Conservation (phyloP, 768 basidiomycete genomes). For the Trametes maxima region DNA sequence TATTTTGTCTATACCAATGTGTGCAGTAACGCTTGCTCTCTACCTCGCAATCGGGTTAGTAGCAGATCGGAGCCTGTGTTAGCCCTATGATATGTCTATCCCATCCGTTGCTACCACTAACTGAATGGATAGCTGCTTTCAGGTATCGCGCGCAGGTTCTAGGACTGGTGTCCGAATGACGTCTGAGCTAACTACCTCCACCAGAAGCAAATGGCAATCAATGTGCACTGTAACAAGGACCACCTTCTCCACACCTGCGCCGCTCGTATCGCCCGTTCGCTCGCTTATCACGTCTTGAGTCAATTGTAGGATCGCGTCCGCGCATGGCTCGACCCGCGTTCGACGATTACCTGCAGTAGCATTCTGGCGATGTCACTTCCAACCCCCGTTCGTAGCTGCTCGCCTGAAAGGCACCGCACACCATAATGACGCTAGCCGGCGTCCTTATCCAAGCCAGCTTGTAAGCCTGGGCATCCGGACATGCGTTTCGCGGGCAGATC, state of each 20-base stretch:
- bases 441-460: constrained; percentile 57
- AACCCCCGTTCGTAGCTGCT: constrained; percentile 35
- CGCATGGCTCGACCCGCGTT: constrained; percentile 75
- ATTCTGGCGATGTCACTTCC: constrained; percentile 55
- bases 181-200: background rate
- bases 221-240: constrained; percentile 57
- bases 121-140: constrained; percentile 55
- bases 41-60: background rate
- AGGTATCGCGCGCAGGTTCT: constrained; percentile 48
- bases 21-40: background rate
- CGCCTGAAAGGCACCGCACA: constrained; percentile 61
- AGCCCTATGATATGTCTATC: constrained; percentile 51
- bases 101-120: background rate
- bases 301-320: constrained; percentile 39
- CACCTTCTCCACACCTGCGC: constrained; percentile 55
- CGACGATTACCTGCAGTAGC: constrained; percentile 66
- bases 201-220: constrained; percentile 70
- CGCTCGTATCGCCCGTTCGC: constrained; percentile 55
- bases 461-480: constrained; percentile 60
- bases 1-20: background rate
- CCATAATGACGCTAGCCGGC: constrained; percentile 43
- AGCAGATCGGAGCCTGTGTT: constrained; percentile 55
- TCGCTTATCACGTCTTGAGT: constrained; percentile 47
- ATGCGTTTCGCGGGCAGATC: constrained; percentile 58
- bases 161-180: background rate